Evolutionary conservation across 495 filamentous ascomycete species (phyloP), one percentile per base, ranked within the genome.

Genomic region (Cercophora newfieldiana): DNA sequence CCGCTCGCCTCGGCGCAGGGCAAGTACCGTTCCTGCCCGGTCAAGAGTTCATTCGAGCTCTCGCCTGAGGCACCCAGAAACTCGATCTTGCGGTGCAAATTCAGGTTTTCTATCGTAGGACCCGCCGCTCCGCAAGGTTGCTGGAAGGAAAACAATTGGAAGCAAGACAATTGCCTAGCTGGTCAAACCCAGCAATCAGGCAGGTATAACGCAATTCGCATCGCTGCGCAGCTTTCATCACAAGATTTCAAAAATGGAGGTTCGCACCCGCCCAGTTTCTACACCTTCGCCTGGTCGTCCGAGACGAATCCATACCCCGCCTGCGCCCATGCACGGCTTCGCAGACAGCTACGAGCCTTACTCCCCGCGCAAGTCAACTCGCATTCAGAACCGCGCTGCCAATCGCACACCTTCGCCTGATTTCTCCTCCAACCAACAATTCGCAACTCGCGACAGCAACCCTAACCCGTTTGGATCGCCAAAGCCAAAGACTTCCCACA

Each of bases 321-420:
- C 86, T 55, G 90, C 92, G 47, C 93, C 93, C 19, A 86, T 84
- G 37, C 86, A 88, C 78, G 90, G 90, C 58, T 87, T 82, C 70
- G 83, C 85, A 64, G 91, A 96, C 78, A 73, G 78, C 58, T 92
- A 88, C 76, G 85, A 90, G 67, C 90, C 90, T 25, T 92, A 89
- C 75, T 81, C 81, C 77, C 83, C 86, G 16, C 80, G 87, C 55
- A 85, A 86, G 53, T 89, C 87, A 6, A 76, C 77, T 55, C 80
- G 87, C 64, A 77, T 85, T 57, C 79, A 77, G 21, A 74, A 82
- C 60, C 73, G 73, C 24, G 68, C 80, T 33, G 12, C 63, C 22
- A 68, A 69, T 60, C 76, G 78, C 64, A 81, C 78, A 7, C 79
- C 78, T 16, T 84, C 85, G 14, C 81, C 81, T 0, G 77, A 78